A percentile compares a stretch with the other conserved stretches of the same genome.
phyloP scores from a whole-genome alignment of 805 yeast genomes.

The Grigorovia transvaalensis region DNA sequence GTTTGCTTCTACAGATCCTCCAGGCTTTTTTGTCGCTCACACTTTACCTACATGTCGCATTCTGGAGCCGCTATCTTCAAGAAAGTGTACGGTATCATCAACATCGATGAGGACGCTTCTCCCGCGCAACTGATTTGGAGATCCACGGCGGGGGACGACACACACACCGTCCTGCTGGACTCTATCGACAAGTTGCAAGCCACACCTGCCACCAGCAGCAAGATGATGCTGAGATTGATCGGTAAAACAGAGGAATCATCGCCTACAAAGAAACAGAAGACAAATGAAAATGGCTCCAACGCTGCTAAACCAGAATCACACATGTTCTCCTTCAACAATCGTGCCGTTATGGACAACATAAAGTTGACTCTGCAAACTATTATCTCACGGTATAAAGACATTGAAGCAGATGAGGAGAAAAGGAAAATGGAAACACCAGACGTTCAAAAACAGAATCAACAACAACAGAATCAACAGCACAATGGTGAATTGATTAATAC shows the following conservation, averaged over 20 bases:
- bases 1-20: not conserved
- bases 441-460: conserved; percentile 1
- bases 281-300: conserved; percentile 18
- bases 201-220: conserved; percentile 54
- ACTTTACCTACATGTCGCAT: conserved; percentile 25
- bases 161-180: conserved; percentile 33
- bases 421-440: conserved; percentile 13
- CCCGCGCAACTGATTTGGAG: conserved; percentile 52
- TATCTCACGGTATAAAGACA: conserved; percentile 54
- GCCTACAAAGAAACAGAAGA: conserved; percentile 17
- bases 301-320: conserved; percentile 19
- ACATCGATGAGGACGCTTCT: conserved; percentile 43
- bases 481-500: conserved; percentile 28
- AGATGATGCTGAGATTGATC: conserved; percentile 53
- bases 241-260: conserved; percentile 27
- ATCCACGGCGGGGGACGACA: conserved; percentile 40
- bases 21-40: not conserved
- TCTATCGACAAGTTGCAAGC: conserved; percentile 49
- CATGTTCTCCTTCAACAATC: conserved; percentile 54
- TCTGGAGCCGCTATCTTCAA: conserved; percentile 46
- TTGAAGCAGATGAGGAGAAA: conserved; percentile 32
- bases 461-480: conserved; percentile 16
- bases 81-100: conserved; percentile 47
- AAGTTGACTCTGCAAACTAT: conserved; percentile 59
- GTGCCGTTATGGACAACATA: conserved; percentile 66